Evolutionary conservation across 2,329 filamentous ascomycete species (phyloP).

Genomic region (Orbilia javanica): DNA sequence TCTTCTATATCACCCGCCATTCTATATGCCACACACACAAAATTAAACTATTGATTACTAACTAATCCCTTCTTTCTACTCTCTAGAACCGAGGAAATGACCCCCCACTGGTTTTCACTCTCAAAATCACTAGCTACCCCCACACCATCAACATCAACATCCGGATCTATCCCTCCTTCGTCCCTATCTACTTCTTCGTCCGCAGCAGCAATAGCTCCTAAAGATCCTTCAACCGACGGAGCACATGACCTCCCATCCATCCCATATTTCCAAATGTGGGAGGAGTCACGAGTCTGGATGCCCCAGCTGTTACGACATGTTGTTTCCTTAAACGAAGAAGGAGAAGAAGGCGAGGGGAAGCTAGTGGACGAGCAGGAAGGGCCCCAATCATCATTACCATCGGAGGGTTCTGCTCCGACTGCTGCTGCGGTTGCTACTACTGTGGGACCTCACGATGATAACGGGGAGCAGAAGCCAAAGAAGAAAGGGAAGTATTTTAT

Average conservation of each 20-base stretch:
- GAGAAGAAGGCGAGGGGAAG: neutral
- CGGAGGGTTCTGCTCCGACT: constrained; percentile 10
- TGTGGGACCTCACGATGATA: neutral
- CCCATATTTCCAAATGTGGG: constrained; percentile 61
- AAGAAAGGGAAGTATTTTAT: constrained; percentile 55
- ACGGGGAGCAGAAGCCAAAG: too few species aligned
- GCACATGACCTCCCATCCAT: constrained; percentile 52
- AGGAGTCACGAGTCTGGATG: constrained; percentile 61
- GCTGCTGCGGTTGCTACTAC: neutral
- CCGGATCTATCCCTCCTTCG: constrained; percentile 29
- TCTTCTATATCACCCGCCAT: constrained; percentile 6
- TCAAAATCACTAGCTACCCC: constrained; percentile 41
- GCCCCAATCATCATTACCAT: neutral
- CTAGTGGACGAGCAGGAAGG: neutral
- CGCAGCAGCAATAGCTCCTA: neutral
- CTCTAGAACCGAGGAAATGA: constrained; percentile 61
- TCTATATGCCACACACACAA: constrained; percentile 9
- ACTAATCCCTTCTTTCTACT: neutral
- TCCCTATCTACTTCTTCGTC: constrained; percentile 27
- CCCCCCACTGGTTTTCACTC: constrained; percentile 60
- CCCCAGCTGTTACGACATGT: constrained; percentile 50
- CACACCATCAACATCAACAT: constrained; percentile 9
- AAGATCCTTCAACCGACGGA: constrained; percentile 10
- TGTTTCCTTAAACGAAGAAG: constrained; percentile 5
- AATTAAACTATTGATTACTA: constrained; percentile 39